Evolutionary conservation across 2,329 filamentous ascomycete genomes (phyloP).

Genomic region (Didymella keratinophila): DNA sequence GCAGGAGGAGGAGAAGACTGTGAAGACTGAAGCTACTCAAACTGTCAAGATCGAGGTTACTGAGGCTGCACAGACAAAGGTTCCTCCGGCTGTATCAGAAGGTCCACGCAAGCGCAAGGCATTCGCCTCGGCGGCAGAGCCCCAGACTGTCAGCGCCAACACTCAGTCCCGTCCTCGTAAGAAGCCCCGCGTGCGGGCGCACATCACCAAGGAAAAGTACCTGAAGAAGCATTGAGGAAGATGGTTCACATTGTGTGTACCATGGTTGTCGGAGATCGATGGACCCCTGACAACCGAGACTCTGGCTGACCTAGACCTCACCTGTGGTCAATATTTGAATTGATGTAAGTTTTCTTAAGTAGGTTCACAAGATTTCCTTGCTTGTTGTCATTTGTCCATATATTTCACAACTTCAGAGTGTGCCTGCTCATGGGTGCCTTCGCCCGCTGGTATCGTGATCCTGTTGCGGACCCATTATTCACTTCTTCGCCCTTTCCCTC

Average conservation of each 20-base stretch:
- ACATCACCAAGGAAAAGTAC: slow-evolving; percentile 1
- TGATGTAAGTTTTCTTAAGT: neutral
- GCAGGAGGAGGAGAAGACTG: neutral
- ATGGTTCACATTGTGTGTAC: neutral
- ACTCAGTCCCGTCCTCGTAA: neutral
- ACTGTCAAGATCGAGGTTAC: too few species aligned
- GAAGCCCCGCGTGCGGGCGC: slow-evolving; percentile 5
- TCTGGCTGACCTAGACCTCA: neutral
- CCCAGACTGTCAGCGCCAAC: neutral
- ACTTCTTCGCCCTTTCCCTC: neutral
- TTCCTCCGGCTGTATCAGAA: neutral
- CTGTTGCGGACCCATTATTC: neutral
- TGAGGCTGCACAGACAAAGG: neutral
- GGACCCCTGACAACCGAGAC: neutral
- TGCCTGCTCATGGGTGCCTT: too few species aligned
- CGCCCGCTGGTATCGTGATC: neutral
- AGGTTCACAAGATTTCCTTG: neutral
- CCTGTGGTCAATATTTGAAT: neutral
- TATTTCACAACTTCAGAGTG: too few species aligned
- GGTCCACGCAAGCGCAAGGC: neutral
- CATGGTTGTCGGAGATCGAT: neutral
- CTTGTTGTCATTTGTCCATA: too few species aligned
- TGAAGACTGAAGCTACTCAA: neutral
- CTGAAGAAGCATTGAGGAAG: neutral
- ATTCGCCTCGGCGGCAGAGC: neutral